Evolutionary conservation across 2,329 filamentous ascomycete species (phyloP).

Genomic region (Pseudocercospora fuligena): DNA sequence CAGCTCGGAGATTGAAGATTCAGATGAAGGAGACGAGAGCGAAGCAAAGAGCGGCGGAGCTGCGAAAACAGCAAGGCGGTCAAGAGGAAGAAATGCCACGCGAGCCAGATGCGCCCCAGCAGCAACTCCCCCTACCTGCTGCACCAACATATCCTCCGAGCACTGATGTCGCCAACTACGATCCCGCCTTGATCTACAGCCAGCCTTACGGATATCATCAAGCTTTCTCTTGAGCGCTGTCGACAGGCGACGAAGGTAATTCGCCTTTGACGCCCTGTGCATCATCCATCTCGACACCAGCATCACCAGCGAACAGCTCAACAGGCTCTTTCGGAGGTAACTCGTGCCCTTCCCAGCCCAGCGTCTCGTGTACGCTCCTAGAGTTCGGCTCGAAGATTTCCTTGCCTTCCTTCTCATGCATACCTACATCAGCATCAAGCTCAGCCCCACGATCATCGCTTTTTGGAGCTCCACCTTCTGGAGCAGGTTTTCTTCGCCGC

Average conservation of each 20-base stretch:
- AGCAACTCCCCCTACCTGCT: not conserved
- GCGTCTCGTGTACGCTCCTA: not conserved
- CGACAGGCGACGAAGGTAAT: not conserved
- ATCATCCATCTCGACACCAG: slow-evolving; percentile 11
- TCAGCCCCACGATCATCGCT: not conserved
- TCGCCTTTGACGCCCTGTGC: not conserved
- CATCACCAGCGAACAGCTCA: slow-evolving; percentile 4
- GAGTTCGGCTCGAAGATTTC: not conserved
- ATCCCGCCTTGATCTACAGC: not conserved
- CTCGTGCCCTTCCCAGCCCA: slow-evolving; percentile 4
- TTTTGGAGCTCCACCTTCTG: not conserved
- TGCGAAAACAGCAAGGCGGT: not conserved
- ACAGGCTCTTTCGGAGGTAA: slow-evolving; percentile 1
- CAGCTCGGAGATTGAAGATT: slow-evolving; percentile 10
- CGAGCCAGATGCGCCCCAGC: not conserved
- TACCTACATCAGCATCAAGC: slow-evolving; percentile 2
- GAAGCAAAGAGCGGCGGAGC: slow-evolving; percentile 11
- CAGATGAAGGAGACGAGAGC: slow-evolving; percentile 13
- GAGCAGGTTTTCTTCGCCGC: not conserved
- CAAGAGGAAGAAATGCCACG: not conserved
- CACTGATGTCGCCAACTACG: not conserved
- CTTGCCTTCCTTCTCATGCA: slow-evolving; percentile 5
- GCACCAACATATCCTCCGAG: not conserved
- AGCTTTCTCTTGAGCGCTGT: not conserved
- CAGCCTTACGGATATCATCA: not conserved